Base-by-base conservation (phyloP, 2,329 filamentous ascomycete genomes). In the Venturia asperata region DNA sequence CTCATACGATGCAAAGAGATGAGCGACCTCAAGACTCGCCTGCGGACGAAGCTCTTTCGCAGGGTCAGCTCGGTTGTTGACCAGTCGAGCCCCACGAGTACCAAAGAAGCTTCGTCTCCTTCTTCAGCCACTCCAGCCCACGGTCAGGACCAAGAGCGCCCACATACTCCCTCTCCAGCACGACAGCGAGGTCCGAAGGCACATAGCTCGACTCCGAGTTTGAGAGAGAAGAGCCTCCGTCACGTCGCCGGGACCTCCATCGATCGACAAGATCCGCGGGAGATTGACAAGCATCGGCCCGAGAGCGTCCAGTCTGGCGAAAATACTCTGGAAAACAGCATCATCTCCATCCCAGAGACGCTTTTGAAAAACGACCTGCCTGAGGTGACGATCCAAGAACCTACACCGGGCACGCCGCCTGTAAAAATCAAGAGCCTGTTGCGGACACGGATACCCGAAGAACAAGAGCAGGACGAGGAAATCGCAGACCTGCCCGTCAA, bases 211-310 rank as follows among this genome's bases (percentile, higher is more conserved):
- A n/a, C 30, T 9, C n/a, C 52, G 7, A 56, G 52, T 56, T 37
- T 56, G 52, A 34, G 52, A 58, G 30, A 39, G 17, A 58, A 37
- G 30, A 27, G 52, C 24, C 52, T 58, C 30, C 30, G 52, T 58
- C 52, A 58, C 52, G 19, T 58, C 52, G 52, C 52, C 52, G 52
- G 37, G 19, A 37, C 34, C 19, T 37, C 27, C 19, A 10, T 58
- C 52, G 52, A 58, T 58, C 52, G 52, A 58, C 52, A 37, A n/a
- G 27, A 34, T 37, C 52, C 27, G 21, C 52, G 30, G 27, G 52
- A 58, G 52, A 58, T 34, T 58, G 52, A 58, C 52, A 37, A 58
- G n/a, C 52, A 58, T 58, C 52, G 52, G 52, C 52, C 52, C 52
- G 52, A 34, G 52, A 58, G 52, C 52, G 4, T 27, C 7, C 13